A percentile compares a stretch with the other conserved stretches of the same genome.
These are phyloP conservation scores for Pyrenochaeta sp. DNA, from an alignment of 2,329 filamentous ascomycete species.

Conservation along the genomic window DNA sequence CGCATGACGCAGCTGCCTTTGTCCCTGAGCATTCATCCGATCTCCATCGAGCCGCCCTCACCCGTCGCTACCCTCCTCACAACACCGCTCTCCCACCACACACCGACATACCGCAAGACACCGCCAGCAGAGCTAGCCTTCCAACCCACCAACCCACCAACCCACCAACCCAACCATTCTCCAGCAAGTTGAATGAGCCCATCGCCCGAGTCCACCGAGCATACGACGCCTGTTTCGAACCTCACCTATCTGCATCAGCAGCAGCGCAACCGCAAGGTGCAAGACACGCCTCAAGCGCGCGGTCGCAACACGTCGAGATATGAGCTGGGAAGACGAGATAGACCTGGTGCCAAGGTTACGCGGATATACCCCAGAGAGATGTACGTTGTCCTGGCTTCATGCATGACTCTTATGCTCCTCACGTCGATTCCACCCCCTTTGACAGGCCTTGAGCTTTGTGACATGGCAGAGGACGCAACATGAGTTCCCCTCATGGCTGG, in stretches of 20 bases:
- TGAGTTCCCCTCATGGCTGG: not conserved
- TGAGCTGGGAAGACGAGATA: slow-evolving; percentile 54
- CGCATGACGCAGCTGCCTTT: slow-evolving; percentile 38
- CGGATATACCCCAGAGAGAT: slow-evolving; percentile 52
- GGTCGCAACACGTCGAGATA: slow-evolving; percentile 49
- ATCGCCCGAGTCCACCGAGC: slow-evolving; percentile 45
- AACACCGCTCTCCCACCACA: slow-evolving; percentile 5
- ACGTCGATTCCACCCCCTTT: not conserved
- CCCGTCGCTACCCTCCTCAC: slow-evolving; percentile 14
- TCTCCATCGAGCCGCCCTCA: slow-evolving; percentile 26
- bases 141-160: slow-evolving; percentile 4
- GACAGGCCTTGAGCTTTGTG: not conserved
- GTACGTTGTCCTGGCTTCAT: slow-evolving; percentile 30
- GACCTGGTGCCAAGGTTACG: slow-evolving; percentile 47
- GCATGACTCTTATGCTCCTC: not conserved
- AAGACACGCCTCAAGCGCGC: slow-evolving; percentile 46
- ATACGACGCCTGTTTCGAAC: slow-evolving; percentile 43
- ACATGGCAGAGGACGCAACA: not conserved
- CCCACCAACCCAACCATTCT: slow-evolving; percentile 7
- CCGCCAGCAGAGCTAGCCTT: slow-evolving; percentile 16
- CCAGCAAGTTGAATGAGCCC: slow-evolving; percentile 50
- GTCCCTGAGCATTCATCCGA: slow-evolving; percentile 23
- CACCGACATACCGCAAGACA: slow-evolving; percentile 4
- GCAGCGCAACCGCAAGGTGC: slow-evolving; percentile 44
- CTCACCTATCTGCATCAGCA: slow-evolving; percentile 47